phyloP scores from a whole-genome alignment of 2,329 filamentous ascomycete genomes.

The Talaromyces sp. region DNA sequence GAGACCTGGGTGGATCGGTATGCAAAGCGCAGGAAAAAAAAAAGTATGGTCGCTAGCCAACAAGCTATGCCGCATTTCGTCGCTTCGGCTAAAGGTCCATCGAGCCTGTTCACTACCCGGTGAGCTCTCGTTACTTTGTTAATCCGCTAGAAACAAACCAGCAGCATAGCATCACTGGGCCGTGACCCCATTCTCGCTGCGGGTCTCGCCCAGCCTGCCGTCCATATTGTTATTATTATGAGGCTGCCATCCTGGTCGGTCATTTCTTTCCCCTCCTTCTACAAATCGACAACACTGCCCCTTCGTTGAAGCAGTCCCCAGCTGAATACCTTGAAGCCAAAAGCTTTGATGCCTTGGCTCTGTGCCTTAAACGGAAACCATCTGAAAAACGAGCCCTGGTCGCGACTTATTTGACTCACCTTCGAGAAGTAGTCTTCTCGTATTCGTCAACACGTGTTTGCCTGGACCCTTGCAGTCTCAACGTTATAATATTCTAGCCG shows the following conservation, averaged over 20 bases:
- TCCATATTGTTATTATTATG: not conserved
- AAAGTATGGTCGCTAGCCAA: not conserved
- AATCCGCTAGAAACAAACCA: not conserved
- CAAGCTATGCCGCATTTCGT: not conserved
- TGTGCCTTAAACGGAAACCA: not conserved
- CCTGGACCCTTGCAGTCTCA: not conserved
- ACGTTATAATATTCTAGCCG: not conserved
- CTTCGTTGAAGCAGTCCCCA: not conserved
- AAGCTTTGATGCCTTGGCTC: not conserved
- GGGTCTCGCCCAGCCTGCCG: not conserved
- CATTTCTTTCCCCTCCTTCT: not conserved
- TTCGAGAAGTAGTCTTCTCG: not conserved
- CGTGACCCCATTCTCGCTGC: not conserved
- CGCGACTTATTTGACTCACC: not conserved
- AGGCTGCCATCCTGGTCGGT: not conserved
- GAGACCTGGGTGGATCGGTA: not conserved
- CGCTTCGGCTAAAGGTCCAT: not conserved
- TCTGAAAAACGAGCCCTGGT: not conserved
- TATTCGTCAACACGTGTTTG: slow-evolving; percentile 1
- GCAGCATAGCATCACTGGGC: not conserved
- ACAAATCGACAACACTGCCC: not conserved
- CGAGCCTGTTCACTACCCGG: not conserved
- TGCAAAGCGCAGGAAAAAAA: not conserved
- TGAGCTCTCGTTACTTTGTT: not conserved
- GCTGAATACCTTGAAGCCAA: not conserved